A percentile compares a stretch with the other conserved stretches of the same genome.
phyloP scores from a whole-genome alignment of 1,139 yeast genomes.

The Taiozyma sp. region DNA sequence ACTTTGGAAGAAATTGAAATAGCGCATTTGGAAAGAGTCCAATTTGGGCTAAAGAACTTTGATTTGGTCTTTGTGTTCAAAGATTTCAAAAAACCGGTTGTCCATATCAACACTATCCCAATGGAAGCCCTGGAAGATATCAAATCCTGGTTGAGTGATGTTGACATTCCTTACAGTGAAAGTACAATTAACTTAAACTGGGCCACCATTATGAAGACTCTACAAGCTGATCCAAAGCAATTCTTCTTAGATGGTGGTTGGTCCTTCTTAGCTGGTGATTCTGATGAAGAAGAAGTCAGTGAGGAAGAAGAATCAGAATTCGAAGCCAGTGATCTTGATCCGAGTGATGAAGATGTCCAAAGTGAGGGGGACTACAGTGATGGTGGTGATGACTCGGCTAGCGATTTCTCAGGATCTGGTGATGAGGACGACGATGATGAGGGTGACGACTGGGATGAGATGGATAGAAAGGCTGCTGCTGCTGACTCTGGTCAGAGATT shows the following conservation, averaged over 20 bases:
- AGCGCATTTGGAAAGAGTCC: slow-evolving; percentile 95
- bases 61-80: slow-evolving; percentile 94
- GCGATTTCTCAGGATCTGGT: slow-evolving; percentile 38
- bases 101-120: slow-evolving; percentile 91
- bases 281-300: slow-evolving; percentile 51
- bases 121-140: slow-evolving; percentile 89
- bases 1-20: slow-evolving; percentile 90
- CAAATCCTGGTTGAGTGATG: slow-evolving; percentile 94
- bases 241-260: slow-evolving; percentile 95
- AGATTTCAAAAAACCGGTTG: slow-evolving; percentile 82
- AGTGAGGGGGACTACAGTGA: slow-evolving; percentile 43
- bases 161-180: slow-evolving; percentile 90
- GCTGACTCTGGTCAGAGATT: slow-evolving; percentile 17
- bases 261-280: slow-evolving; percentile 78
- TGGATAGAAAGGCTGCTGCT: slow-evolving; percentile 60
- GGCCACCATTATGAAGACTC: slow-evolving; percentile 93
- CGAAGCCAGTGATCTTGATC: slow-evolving; percentile 49
- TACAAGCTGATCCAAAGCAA: slow-evolving; percentile 88
- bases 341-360: slow-evolving; percentile 67
- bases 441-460: slow-evolving; percentile 73
- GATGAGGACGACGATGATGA: slow-evolving; percentile 45
- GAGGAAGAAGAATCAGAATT: slow-evolving; percentile 44
- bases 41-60: slow-evolving; percentile 93
- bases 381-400: slow-evolving; percentile 34
- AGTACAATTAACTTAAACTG: slow-evolving; percentile 96